A percentile compares a stretch with the other conserved stretches of the same genome.
These are phyloP conservation scores for Solanum etuberosum DNA, from an alignment of 257 asterid genomes.

Conservation along the genomic window DNA sequence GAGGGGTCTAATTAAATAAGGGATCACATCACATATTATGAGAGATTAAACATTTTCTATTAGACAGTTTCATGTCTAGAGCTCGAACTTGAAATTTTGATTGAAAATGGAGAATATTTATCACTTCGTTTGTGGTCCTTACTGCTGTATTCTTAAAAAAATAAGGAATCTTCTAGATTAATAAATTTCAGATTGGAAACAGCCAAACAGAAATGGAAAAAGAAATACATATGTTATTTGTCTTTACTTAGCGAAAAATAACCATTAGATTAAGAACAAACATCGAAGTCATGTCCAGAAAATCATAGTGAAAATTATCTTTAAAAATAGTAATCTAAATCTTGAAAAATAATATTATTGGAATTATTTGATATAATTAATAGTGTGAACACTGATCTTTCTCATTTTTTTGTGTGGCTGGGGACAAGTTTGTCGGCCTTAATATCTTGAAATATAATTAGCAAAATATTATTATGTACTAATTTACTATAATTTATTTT, in stretches of 20 bases:
- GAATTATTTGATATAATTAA: not conserved
- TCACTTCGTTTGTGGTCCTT: not conserved
- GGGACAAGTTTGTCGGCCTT: not conserved
- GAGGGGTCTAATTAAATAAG: not conserved
- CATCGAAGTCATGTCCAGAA: not conserved
- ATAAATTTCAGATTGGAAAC: not conserved
- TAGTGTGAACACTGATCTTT: not conserved
- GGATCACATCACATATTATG: not conserved
- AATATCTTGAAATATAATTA: not conserved
- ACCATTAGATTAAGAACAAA: not conserved
- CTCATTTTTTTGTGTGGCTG: not conserved
- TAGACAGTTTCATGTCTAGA: not conserved
- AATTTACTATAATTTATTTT: not conserved
- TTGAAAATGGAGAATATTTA: not conserved
- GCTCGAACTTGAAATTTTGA: rapidly evolving
- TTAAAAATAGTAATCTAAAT: not conserved
- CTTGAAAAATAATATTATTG: not conserved
- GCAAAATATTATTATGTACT: not conserved
- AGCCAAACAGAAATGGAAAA: not conserved
- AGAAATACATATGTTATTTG: not conserved
- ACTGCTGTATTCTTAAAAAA: not conserved
- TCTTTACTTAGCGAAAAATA: not conserved
- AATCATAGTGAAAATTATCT: not conserved
- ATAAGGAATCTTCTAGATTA: not conserved
- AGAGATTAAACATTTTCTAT: rapidly evolving